These are phyloP conservation scores for Balamuthia mandrillaris DNA, from an alignment of 208 protist genomes.

Conservation along the genomic window DNA sequence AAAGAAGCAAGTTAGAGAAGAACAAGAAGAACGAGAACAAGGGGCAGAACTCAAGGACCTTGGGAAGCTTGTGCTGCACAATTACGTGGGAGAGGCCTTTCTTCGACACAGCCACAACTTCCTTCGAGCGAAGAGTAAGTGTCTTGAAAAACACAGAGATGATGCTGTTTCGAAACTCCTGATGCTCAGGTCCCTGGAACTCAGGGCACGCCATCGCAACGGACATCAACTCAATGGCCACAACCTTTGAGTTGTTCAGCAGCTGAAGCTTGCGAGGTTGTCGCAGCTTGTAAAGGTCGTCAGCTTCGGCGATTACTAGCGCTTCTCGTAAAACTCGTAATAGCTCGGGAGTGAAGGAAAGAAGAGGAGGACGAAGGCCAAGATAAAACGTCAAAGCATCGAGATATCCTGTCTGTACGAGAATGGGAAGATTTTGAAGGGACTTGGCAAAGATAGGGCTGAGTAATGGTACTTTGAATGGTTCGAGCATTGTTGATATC, in stretches of 20 bases:
- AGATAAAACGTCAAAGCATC: conserved; percentile 51
- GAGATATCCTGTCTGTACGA: conserved; percentile 43
- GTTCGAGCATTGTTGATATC: too few species aligned
- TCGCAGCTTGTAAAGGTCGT: background rate
- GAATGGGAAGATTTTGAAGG: background rate
- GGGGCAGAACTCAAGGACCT: too few species aligned
- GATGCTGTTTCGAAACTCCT: conserved; percentile 64
- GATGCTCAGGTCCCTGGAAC: conserved; percentile 16
- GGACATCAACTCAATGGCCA: conserved; percentile 32
- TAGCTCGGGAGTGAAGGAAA: conserved; percentile 38
- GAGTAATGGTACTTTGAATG: too few species aligned
- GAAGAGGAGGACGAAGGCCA: background rate
- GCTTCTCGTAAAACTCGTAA: background rate
- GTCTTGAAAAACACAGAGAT: conserved; percentile 71
- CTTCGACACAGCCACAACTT: conserved; percentile 56
- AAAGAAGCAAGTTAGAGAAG: background rate
- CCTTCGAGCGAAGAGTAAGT: conserved; percentile 52
- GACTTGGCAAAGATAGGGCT: background rate
- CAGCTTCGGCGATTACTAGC: background rate
- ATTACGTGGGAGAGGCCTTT: conserved; percentile 50
- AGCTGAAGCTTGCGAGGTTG: background rate
- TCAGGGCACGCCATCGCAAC: conserved; percentile 25
- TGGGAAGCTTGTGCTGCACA: conserved; percentile 57
- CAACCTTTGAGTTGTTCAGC: background rate
- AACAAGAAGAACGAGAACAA: too few species aligned